Percentiles rank a stretch among this genome's conserved stretches.
Conservation (phyloP, 148 eudicot species). For the Heliosperma pusillum region DNA sequence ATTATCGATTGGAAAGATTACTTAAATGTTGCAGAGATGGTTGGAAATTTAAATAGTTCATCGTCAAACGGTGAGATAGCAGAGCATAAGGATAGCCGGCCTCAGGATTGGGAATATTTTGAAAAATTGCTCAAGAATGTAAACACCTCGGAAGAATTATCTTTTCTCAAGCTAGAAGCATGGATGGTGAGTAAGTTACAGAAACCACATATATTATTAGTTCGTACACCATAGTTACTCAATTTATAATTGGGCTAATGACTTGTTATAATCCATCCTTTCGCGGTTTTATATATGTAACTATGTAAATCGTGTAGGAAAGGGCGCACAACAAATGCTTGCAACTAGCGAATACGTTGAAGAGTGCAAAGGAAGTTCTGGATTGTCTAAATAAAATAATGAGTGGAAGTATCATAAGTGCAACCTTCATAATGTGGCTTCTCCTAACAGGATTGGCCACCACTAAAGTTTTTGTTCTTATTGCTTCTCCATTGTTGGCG, state of each 20-base stretch:
- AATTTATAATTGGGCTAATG: too few species aligned
- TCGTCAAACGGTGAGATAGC: neutral
- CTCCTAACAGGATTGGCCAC: constrained; percentile 45
- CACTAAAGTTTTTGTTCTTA: constrained; percentile 36
- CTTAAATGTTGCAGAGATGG: neutral
- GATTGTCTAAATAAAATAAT: constrained; percentile 45
- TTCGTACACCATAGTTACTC: too few species aligned
- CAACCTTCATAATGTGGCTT: constrained; percentile 41
- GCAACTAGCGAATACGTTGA: constrained; percentile 3
- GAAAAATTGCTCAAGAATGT: constrained; percentile 1
- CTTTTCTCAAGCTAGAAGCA: constrained; percentile 9
- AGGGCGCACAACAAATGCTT: constrained; percentile 4
- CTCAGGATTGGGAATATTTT: neutral
- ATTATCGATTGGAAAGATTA: neutral
- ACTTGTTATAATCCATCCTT: too few species aligned
- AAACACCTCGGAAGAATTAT: neutral
- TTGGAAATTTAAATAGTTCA: neutral
- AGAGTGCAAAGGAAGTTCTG: constrained; percentile 28
- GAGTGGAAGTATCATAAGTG: constrained; percentile 27
- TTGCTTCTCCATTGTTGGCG: constrained; percentile 47
- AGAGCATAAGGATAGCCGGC: neutral
- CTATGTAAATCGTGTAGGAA: constrained; percentile 6
- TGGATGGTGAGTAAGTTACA: constrained; percentile 9
- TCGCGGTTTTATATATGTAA: too few species aligned
- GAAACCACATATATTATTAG: too few species aligned